phyloP scores from a whole-genome alignment of 352 stramenopile genomes.

The Phytophthora sansomeana region DNA sequence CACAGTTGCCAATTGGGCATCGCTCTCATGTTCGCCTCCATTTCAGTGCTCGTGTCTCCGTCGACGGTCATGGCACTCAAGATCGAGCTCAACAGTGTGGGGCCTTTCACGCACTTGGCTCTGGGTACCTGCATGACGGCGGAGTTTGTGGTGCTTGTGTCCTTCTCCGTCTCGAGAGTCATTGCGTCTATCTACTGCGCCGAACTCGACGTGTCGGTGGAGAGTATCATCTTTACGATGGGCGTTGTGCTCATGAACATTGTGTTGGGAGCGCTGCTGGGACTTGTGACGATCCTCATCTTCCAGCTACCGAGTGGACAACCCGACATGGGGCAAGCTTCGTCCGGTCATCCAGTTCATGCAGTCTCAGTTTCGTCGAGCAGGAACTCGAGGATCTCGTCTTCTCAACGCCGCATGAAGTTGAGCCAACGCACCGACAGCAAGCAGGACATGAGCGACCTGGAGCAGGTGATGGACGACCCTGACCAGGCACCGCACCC shows the following conservation, averaged over 20 bases:
- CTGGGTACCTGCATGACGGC: slow-evolving; percentile 69
- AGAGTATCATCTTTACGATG: slow-evolving; percentile 61
- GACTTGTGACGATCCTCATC: slow-evolving; percentile 59
- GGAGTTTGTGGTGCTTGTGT: slow-evolving; percentile 75
- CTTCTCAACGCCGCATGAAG: slow-evolving; percentile 27
- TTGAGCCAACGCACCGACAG: slow-evolving; percentile 20
- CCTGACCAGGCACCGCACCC: slow-evolving; percentile 49
- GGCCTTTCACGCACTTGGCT: slow-evolving; percentile 72
- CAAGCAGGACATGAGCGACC: slow-evolving; percentile 30
- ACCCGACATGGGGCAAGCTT: slow-evolving; percentile 15
- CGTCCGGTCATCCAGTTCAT: slow-evolving; percentile 2
- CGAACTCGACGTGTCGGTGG: slow-evolving; percentile 55
- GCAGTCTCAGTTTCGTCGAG: slow-evolving; percentile 5
- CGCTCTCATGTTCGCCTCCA: slow-evolving; percentile 73
- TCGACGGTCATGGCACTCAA: slow-evolving; percentile 80
- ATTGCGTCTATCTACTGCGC: slow-evolving; percentile 67
- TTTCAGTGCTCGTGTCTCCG: slow-evolving; percentile 70
- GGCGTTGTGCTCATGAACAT: slow-evolving; percentile 65
- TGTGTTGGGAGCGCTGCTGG: slow-evolving; percentile 54
- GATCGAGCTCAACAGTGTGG: slow-evolving; percentile 74
- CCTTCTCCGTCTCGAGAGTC: slow-evolving; percentile 70
- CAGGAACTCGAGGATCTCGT: slow-evolving; percentile 9
- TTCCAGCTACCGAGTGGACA: slow-evolving; percentile 58
- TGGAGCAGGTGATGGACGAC: slow-evolving; percentile 34
- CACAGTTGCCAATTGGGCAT: slow-evolving; percentile 61